Evolutionary conservation across 2,329 filamentous ascomycete genomes (phyloP), one percentile per base, ranked within the genome.

Genomic region (Penicillium sp.): DNA sequence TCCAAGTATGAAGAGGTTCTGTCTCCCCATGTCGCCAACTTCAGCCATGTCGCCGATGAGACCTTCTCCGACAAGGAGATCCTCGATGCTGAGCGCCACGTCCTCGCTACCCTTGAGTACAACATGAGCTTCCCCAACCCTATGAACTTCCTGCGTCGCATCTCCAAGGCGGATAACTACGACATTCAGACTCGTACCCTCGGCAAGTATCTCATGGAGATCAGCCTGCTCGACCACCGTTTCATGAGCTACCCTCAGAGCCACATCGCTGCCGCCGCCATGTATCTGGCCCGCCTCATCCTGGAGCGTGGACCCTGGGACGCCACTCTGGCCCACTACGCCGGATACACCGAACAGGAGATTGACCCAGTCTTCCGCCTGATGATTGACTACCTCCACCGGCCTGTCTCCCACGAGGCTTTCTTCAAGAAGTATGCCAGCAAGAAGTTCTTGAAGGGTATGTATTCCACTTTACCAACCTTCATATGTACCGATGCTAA

Each of bases 351-450:
- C 2, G 94, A 98, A 78, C 88, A 94, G 51, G 92, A 99, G 79
- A 93, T 99, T 70, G 87, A 94, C 77, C 94, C 94, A 12, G 91
- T 98, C 44, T 92, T 97, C 74, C 86, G 90, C 72, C 85, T 98
- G 64, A 97, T 99, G 93, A 88, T 99, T 64, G 93, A 99, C 78
- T 99, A 99, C 77, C 89, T 99, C 42, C 91, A 91, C 62, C 89
- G 91, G 13, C 95, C 94, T 28, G 91, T 97, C 58, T 87, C 89
- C 47, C 95, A 99, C 75, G 94, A 98, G 77, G 96, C 95, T 40
- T 97, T 99, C 85, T 98, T 97, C 86, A 97, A 96, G 87, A 99
- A 99, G 81, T 99, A 99, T 78, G 95, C 95, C 60, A 96, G 92
- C 87, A 99, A 98, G 85, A 97, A 97, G 82, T 99, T 98, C 82